A percentile compares a stretch with the other conserved stretches of the same genome.
phyloP scores from a whole-genome alignment of 441 rosid species.

The Erodium moschatum region DNA sequence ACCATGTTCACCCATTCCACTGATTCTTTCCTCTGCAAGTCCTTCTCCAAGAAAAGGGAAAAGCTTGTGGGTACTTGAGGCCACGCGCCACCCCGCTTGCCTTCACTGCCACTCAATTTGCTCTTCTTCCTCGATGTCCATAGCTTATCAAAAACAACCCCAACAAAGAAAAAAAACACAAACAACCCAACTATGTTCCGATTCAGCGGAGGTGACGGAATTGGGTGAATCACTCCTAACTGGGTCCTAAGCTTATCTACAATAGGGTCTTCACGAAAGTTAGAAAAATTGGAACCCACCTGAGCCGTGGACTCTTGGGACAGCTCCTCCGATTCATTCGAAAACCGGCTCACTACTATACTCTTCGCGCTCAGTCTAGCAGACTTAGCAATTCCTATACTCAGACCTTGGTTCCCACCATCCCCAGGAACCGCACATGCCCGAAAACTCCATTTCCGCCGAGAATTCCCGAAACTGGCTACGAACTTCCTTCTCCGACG shows the following conservation, averaged over 20 bases:
- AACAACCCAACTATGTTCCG: constrained; percentile 55
- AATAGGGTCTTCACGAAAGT: constrained; percentile 66
- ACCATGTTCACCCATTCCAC: constrained; percentile 99
- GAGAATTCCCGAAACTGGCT: constrained; percentile 4
- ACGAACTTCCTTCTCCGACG: constrained; percentile 23
- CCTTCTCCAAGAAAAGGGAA: too few species aligned
- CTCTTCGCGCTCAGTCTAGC: constrained; percentile 29
- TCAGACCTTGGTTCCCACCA: constrained; percentile 9
- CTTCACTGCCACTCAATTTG: constrained; percentile 23
- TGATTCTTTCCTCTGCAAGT: constrained; percentile 27
- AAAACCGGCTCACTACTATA: constrained; percentile 35
- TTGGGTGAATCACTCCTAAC: constrained; percentile 81
- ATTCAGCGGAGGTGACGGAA: constrained; percentile 74
- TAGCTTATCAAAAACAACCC: constrained; percentile 69
- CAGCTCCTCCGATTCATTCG: constrained; percentile 37
- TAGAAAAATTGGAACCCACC: constrained; percentile 38
- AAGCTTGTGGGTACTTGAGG: too few species aligned
- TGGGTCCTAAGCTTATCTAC: constrained; percentile 83
- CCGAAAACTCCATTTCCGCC: constrained; percentile 27
- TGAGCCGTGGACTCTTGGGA: too few species aligned
- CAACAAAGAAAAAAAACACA: constrained; percentile 82
- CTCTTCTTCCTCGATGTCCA: constrained; percentile 59
- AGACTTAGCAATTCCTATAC: constrained; percentile 26
- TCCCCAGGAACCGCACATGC: constrained; percentile 31
- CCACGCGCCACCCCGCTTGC: constrained; percentile 23